Evolutionary conservation across 495 filamentous ascomycete species (phyloP).

Genomic region (Penicillium crystallinum): DNA sequence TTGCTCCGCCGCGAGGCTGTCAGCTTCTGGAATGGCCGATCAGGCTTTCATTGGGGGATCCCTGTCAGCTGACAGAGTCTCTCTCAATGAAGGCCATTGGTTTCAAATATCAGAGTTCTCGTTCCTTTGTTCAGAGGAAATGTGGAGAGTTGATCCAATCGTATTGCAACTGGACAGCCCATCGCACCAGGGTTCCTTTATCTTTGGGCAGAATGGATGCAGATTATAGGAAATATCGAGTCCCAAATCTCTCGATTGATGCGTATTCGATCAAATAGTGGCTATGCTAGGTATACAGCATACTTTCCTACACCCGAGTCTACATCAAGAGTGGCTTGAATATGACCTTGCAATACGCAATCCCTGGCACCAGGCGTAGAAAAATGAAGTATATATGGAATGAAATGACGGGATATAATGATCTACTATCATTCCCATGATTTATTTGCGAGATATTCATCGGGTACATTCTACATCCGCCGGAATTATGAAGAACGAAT

Average conservation of each 20-base stretch:
- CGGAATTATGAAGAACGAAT: too few species aligned
- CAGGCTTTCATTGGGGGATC: background rate
- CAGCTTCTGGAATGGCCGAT: background rate
- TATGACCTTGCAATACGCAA: background rate
- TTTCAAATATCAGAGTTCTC: background rate
- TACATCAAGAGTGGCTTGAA: background rate
- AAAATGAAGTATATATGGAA: background rate
- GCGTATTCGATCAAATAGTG: background rate
- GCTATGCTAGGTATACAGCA: background rate
- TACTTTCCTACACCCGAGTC: background rate
- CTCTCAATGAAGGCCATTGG: background rate
- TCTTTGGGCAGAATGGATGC: background rate
- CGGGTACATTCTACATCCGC: too few species aligned
- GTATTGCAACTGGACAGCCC: background rate
- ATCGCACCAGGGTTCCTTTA: background rate
- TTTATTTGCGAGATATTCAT: too few species aligned
- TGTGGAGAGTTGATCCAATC: background rate
- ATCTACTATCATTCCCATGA: too few species aligned
- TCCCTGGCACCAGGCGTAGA: background rate
- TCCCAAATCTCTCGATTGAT: too few species aligned
- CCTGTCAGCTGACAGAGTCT: background rate
- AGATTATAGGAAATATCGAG: background rate
- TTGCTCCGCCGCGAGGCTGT: slow-evolving; percentile 10
- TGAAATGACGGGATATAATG: too few species aligned
- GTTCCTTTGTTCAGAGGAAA: background rate